A percentile compares a stretch with the other conserved stretches of the same genome.
phyloP scores from a whole-genome alignment of 345 rosid species.

The Eucalyptus fibrosa region DNA sequence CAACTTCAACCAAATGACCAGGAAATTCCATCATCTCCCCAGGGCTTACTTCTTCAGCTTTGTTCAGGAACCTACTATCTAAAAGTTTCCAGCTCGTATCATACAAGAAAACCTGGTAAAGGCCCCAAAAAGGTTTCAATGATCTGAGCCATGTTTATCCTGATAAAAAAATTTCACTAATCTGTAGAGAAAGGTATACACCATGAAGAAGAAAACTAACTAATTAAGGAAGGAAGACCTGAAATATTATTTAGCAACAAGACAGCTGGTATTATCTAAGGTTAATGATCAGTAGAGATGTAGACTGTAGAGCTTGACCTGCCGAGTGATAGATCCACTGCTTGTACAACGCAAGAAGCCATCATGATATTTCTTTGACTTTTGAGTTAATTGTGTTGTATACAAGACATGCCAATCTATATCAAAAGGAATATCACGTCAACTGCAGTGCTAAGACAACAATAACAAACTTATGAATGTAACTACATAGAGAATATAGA shows the following conservation, averaged over 20 bases:
- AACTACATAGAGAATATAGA: background rate
- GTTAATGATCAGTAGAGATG: background rate
- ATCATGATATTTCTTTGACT: constrained; percentile 52
- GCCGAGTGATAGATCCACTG: constrained; percentile 25
- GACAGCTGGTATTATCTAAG: background rate
- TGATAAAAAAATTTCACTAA: background rate
- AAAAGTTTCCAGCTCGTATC: constrained; percentile 31
- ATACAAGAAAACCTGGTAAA: constrained; percentile 28
- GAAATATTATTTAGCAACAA: background rate
- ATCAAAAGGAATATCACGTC: background rate
- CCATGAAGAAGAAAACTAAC: background rate
- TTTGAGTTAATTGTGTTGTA: constrained; percentile 42
- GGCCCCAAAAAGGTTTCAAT: background rate
- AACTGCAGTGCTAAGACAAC: background rate
- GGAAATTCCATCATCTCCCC: constrained; percentile 30
- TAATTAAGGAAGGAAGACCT: background rate
- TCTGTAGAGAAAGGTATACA: background rate
- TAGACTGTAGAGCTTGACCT: constrained; percentile 15
- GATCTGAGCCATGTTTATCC: background rate
- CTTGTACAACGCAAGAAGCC: constrained; percentile 26
- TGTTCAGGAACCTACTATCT: constrained; percentile 33
- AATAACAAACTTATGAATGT: background rate
- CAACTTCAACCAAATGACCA: background rate
- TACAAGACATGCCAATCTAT: constrained; percentile 42
- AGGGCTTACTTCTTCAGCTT: constrained; percentile 30